Conservation (phyloP, 2,329 filamentous ascomycete genomes). For the Dendryphion nanum region DNA sequence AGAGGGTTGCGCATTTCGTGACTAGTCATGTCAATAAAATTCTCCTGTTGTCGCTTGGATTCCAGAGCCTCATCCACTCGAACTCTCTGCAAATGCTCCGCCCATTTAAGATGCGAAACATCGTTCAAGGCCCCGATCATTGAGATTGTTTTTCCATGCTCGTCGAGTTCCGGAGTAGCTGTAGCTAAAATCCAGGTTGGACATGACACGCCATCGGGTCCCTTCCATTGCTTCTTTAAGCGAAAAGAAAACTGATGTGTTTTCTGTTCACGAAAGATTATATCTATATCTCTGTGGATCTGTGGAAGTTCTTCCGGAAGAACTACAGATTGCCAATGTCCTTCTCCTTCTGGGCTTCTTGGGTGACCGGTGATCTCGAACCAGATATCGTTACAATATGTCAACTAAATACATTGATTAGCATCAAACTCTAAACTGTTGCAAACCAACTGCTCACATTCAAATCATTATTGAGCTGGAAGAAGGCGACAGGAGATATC, state of each 20-base stretch:
- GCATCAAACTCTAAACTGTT: slow-evolving; percentile 1
- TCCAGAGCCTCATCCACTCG: slow-evolving; percentile 36
- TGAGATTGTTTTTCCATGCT: slow-evolving; percentile 19
- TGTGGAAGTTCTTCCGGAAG: slow-evolving; percentile 18
- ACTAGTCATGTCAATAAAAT: slow-evolving; percentile 9
- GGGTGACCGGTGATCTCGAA: slow-evolving; percentile 24
- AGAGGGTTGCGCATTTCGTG: slow-evolving; percentile 1
- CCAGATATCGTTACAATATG: slow-evolving; percentile 29
- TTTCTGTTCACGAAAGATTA: not conserved
- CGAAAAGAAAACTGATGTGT: slow-evolving; percentile 1
- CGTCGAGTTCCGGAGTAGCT: slow-evolving; percentile 21
- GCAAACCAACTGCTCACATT: slow-evolving; percentile 8
- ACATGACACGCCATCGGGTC: slow-evolving; percentile 21
- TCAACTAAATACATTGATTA: slow-evolving; percentile 19
- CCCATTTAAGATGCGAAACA: slow-evolving; percentile 39
- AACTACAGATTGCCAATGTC: slow-evolving; percentile 19
- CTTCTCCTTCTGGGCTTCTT: slow-evolving; percentile 10
- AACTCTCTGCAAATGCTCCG: slow-evolving; percentile 33
- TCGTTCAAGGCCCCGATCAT: slow-evolving; percentile 38
- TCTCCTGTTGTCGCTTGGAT: slow-evolving; percentile 38
- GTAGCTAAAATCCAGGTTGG: slow-evolving; percentile 28
- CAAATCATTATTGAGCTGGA: slow-evolving; percentile 19
- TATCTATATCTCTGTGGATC: slow-evolving; percentile 6
- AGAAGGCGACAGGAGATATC: slow-evolving; percentile 25
- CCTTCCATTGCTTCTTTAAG: slow-evolving; percentile 26